phyloP scores from a whole-genome alignment of 441 rosid genomes.

The Euphorbia schlechtendalii region DNA sequence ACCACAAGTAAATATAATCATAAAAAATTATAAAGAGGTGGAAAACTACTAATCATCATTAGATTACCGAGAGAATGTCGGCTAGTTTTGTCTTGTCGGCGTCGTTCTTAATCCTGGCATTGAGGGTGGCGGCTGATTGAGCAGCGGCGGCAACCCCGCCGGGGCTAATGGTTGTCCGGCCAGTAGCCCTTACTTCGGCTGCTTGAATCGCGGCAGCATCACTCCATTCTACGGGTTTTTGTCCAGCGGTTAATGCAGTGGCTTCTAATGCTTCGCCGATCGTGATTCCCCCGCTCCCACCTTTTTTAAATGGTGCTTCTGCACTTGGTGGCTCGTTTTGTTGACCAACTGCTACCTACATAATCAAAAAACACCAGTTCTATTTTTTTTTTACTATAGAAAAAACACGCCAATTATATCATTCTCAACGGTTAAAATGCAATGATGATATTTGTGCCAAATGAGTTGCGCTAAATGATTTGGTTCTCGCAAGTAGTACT shows the following conservation, averaged over 20 bases:
- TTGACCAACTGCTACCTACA: background rate
- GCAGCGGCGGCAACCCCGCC: slow-evolving; percentile 53
- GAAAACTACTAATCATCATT: no score
- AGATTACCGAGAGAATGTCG: slow-evolving; percentile 43
- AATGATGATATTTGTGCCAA: no score
- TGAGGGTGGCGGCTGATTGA: slow-evolving; percentile 52
- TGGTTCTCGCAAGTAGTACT: no score
- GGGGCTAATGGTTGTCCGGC: slow-evolving; percentile 39
- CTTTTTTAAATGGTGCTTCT: slow-evolving; percentile 2
- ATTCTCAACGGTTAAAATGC: no score
- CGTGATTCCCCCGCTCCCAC: slow-evolving; percentile 35
- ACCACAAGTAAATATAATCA: no score
- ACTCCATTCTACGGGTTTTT: slow-evolving; percentile 54
- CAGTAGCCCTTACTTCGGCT: slow-evolving; percentile 63
- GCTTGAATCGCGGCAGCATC: slow-evolving; percentile 64
- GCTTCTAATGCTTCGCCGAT: slow-evolving; percentile 90
- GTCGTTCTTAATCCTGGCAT: slow-evolving; percentile 29
- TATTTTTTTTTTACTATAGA: no score
- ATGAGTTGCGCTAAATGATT: no score
- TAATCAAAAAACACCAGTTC: no score
- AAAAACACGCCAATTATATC: no score
- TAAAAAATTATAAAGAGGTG: no score
- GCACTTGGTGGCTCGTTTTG: background rate
- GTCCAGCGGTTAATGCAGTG: slow-evolving; percentile 47
- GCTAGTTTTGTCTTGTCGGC: slow-evolving; percentile 62